phyloP scores from a whole-genome alignment of 2,329 filamentous ascomycete genomes.

The Tothia fuscella region DNA sequence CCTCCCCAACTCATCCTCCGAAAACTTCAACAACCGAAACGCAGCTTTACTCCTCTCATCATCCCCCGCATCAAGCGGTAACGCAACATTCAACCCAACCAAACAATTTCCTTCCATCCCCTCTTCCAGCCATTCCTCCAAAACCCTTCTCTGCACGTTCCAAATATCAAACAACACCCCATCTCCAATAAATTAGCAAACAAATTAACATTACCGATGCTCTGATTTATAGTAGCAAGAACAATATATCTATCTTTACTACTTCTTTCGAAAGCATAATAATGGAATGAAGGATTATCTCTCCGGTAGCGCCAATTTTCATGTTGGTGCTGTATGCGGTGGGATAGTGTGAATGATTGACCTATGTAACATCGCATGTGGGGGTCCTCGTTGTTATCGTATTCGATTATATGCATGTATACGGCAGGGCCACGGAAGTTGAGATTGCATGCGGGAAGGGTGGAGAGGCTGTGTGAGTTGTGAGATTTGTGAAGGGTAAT shows the following conservation, averaged over 20 bases:
- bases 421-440: constrained; percentile 9
- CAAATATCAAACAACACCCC: constrained; percentile 24
- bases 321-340: constrained; percentile 20
- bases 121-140: constrained; percentile 16
- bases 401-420: constrained; percentile 9
- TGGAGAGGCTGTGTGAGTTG: background rate
- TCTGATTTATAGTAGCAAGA: constrained; percentile 13
- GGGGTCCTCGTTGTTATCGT: background rate
- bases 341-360: constrained; percentile 19
- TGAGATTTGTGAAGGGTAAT: background rate
- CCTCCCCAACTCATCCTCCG: constrained; percentile 6
- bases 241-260: constrained; percentile 20
- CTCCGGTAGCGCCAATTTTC: constrained; percentile 23
- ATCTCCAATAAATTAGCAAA: constrained; percentile 24
- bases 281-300: constrained; percentile 23
- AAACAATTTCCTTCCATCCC: constrained; percentile 2
- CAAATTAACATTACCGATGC: constrained; percentile 12
- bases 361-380: constrained; percentile 22
- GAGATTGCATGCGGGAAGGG: background rate
- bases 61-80: constrained; percentile 21
- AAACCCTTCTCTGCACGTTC: constrained; percentile 15
- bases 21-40: constrained; percentile 6
- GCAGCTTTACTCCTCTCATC: constrained; percentile 4
- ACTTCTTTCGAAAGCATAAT: constrained; percentile 21
- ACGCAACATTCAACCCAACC: constrained; percentile 20